Conservation (phyloP, 2,329 filamentous ascomycete species). For the Aulographum hederae region DNA sequence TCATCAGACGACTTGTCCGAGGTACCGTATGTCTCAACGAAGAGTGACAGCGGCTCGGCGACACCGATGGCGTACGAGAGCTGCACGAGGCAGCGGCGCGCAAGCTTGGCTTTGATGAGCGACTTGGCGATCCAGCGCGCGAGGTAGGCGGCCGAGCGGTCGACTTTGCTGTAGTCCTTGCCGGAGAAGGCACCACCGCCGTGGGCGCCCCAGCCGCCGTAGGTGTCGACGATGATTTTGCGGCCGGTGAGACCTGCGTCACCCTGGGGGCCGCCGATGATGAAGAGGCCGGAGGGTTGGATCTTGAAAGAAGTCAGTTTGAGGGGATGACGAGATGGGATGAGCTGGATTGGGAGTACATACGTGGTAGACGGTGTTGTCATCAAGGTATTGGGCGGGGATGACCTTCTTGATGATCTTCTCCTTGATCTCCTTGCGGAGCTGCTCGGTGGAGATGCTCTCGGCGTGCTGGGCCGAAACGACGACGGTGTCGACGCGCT, state of each 20-base stretch:
- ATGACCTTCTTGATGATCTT: slow-evolving; percentile 96
- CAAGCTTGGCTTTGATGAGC: slow-evolving; percentile 71
- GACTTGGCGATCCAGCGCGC: slow-evolving; percentile 99
- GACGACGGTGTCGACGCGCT: slow-evolving; percentile 90
- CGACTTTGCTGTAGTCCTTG: slow-evolving; percentile 99
- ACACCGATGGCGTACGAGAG: slow-evolving; percentile 99
- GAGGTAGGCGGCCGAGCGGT: slow-evolving; percentile 93
- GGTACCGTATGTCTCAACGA: slow-evolving; percentile 95
- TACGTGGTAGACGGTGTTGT: slow-evolving; percentile 89
- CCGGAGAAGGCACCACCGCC: slow-evolving; percentile 99
- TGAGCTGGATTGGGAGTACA: slow-evolving; percentile 21
- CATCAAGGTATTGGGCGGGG: slow-evolving; percentile 78
- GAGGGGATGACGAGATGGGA: too few relatives aligned
- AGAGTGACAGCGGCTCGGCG: slow-evolving; percentile 91
- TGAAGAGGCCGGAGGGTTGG: slow-evolving; percentile 95
- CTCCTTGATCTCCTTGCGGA: slow-evolving; percentile 88
- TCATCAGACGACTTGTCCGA: slow-evolving; percentile 77
- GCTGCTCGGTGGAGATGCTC: slow-evolving; percentile 74
- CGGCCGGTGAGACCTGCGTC: slow-evolving; percentile 96
- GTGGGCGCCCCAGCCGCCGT: slow-evolving; percentile 98
- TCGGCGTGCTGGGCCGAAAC: slow-evolving; percentile 88
- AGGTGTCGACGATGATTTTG: slow-evolving; percentile 99
- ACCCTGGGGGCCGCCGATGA: slow-evolving; percentile 98
- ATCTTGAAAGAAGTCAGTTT: slow-evolving; percentile 33
- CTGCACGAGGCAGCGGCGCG: slow-evolving; percentile 87